These are phyloP conservation scores for Thelonectria discophora DNA, from an alignment of 2,329 filamentous ascomycete genomes.

Conservation along the genomic window DNA sequence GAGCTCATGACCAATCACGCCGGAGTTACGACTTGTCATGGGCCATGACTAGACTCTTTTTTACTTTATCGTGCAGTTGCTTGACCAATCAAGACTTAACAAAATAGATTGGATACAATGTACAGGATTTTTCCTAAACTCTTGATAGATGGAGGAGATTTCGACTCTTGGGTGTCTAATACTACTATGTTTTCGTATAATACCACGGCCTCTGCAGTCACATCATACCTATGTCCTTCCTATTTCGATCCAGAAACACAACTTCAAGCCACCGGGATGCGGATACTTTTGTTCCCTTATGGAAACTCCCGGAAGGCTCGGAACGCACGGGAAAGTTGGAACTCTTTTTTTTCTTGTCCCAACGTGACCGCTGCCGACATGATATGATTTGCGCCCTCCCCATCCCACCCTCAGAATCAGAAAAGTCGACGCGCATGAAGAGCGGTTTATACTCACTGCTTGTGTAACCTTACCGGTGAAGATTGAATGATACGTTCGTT, in stretches of 20 bases:
- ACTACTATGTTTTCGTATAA: no score
- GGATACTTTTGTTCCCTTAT: neutral
- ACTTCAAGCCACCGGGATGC: no score
- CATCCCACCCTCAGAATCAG: no score
- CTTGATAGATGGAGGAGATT: no score
- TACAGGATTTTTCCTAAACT: neutral
- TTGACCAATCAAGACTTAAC: slow-evolving; percentile 16
- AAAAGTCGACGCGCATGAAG: no score
- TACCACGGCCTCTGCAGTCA: no score
- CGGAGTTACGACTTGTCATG: slow-evolving; percentile 1
- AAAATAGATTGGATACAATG: slow-evolving; percentile 2
- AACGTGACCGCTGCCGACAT: neutral
- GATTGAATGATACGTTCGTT: no score
- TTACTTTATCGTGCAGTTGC: neutral
- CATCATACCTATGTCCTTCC: no score
- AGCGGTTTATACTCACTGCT: no score
- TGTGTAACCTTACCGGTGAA: no score
- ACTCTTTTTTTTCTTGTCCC: neutral
- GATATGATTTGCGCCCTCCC: neutral
- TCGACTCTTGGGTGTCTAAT: neutral
- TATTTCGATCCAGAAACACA: no score
- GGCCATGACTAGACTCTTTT: neutral
- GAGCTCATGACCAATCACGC: slow-evolving; percentile 10
- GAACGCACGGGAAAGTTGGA: neutral
- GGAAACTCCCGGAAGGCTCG: neutral